Evolutionary conservation across 2,329 filamentous ascomycete species (phyloP).

Genomic region (Scortechinia acanthostroma): DNA sequence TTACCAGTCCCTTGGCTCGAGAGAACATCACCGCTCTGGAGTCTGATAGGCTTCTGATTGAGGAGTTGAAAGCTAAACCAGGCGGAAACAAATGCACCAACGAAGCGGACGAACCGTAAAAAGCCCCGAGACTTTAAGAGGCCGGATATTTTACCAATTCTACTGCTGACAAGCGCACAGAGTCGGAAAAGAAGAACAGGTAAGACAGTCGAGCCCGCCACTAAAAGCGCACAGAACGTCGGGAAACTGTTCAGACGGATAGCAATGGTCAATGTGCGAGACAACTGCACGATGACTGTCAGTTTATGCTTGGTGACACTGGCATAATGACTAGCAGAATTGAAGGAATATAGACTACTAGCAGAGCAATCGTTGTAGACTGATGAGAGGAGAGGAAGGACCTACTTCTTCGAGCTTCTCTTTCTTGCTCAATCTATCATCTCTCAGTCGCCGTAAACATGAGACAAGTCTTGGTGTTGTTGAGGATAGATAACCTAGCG

Average conservation of each 20-base stretch:
- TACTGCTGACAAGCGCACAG: background rate
- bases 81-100: conserved; percentile 7
- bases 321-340: no score
- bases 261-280: conserved; percentile 23
- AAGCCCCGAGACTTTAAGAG: conserved; percentile 1
- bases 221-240: conserved; percentile 38
- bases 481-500: conserved; percentile 34
- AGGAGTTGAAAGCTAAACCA: conserved; percentile 8
- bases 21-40: conserved; percentile 10
- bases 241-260: conserved; percentile 37
- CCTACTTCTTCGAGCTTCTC: conserved; percentile 14
- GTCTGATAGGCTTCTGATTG: conserved; percentile 5
- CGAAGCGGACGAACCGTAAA: conserved; percentile 7
- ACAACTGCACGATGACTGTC: conserved; percentile 18
- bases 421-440: background rate
- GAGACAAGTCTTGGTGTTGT: conserved; percentile 32
- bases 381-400: no score
- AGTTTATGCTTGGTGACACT: background rate
- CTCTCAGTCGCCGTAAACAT: background rate
- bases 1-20: conserved; percentile 13
- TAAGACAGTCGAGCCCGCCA: conserved; percentile 40
- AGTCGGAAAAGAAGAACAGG: conserved; percentile 12
- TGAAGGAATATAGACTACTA: no score
- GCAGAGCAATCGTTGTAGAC: no score
- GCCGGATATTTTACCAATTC: background rate